Conservation (phyloP, 352 stramenopile species). For the Thalassiosira livingstoniorum region DNA sequence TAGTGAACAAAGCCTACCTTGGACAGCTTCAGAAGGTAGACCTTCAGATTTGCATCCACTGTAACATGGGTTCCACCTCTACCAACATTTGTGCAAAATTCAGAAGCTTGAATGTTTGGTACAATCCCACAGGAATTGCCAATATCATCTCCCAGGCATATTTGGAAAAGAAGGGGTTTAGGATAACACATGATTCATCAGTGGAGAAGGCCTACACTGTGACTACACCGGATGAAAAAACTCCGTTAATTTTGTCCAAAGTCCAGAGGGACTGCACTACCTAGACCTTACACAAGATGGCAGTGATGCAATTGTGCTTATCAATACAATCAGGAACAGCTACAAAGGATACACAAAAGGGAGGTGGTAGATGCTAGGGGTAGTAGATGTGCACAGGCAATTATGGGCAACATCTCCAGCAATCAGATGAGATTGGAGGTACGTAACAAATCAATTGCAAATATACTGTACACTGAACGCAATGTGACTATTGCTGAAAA, state of each 20-base stretch:
- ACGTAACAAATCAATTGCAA: slow-evolving; percentile 22
- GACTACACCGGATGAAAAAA: no score
- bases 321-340: neutral
- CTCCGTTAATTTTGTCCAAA: slow-evolving; percentile 7
- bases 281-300: slow-evolving; percentile 6
- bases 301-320: neutral
- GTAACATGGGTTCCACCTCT: neutral
- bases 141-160: slow-evolving; percentile 43
- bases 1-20: neutral
- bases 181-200: slow-evolving; percentile 22
- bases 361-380: neutral
- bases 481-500: neutral
- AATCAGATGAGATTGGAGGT: neutral
- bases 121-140: slow-evolving; percentile 41
- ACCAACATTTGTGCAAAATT: no score
- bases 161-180: slow-evolving; percentile 13
- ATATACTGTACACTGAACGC: neutral
- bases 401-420: neutral
- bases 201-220: neutral
- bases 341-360: neutral
- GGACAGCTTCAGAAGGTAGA: neutral
- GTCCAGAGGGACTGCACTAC: neutral
- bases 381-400: neutral
- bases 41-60: neutral
- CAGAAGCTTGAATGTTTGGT: no score